phyloP scores from a whole-genome alignment of 2,329 filamentous ascomycete species.

The Calonectria pauciramosa region DNA sequence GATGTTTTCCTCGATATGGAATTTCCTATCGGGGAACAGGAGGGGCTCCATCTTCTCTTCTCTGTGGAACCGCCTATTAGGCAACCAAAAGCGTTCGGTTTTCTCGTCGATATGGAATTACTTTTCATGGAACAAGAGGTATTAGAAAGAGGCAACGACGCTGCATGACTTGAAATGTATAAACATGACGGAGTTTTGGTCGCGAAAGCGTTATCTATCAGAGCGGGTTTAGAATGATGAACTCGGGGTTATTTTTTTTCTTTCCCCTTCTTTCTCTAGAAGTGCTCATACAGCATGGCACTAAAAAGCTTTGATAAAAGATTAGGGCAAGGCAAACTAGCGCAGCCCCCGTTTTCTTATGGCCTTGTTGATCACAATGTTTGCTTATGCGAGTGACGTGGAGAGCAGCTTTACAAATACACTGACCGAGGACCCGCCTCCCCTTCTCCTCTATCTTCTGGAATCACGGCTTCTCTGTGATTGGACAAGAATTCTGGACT shows the following conservation, averaged over 20 bases:
- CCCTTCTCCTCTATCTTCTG: background rate
- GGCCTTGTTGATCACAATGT: background rate
- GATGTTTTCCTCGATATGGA: slow-evolving; percentile 6
- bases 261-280: background rate
- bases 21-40: background rate
- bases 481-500: background rate
- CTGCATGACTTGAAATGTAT: background rate
- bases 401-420: background rate
- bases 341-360: background rate
- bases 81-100: background rate
- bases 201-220: background rate
- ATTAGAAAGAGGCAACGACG: background rate
- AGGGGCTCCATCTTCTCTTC: slow-evolving; percentile 3
- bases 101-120: slow-evolving; percentile 7
- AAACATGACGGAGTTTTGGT: slow-evolving; percentile 7
- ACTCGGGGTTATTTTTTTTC: background rate
- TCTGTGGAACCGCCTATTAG: background rate
- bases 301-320: background rate
- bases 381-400: background rate
- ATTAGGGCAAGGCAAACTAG: background rate
- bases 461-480: background rate
- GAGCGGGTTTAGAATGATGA: background rate
- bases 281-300: background rate
- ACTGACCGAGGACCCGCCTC: background rate
- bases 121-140: slow-evolving; percentile 2